Evolutionary conservation across 305 asterid species (phyloP).

Genomic region (Solanum hybrid): DNA sequence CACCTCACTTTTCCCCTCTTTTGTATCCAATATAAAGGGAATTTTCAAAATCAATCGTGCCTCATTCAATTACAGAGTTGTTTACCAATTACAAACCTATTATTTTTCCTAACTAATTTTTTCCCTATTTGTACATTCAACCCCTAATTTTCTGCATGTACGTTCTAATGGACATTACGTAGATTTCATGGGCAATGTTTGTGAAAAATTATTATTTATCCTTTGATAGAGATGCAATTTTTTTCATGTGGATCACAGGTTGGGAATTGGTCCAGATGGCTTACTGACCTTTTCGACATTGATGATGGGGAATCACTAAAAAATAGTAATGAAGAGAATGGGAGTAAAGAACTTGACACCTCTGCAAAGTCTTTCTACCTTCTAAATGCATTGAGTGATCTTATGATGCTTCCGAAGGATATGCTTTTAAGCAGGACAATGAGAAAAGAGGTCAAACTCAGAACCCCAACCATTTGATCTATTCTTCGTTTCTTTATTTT

Average conservation of each 20-base stretch:
- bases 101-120: background rate
- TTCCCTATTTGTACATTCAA: background rate
- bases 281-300: slow-evolving; percentile 14
- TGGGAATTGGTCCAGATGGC: slow-evolving; percentile 21
- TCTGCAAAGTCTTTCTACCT: slow-evolving; percentile 57
- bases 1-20: background rate
- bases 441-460: slow-evolving; percentile 52
- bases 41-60: too few species aligned
- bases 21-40: background rate
- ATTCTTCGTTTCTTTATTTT: background rate
- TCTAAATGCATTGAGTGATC: slow-evolving; percentile 74
- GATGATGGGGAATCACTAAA: slow-evolving; percentile 36
- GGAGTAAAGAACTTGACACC: slow-evolving; percentile 24
- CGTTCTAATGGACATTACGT: background rate
- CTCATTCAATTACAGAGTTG: background rate
- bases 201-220: background rate
- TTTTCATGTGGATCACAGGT: slow-evolving; percentile 6
- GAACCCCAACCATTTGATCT: slow-evolving; percentile 3
- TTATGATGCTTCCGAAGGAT: slow-evolving; percentile 94
- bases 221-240: background rate
- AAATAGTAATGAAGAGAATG: slow-evolving; percentile 26
- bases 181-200: background rate
- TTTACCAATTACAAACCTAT: background rate
- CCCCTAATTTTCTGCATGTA: background rate
- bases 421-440: slow-evolving; percentile 49